Conservation (phyloP, 2,329 filamentous ascomycete species). For the Incumbomyces lentus region DNA sequence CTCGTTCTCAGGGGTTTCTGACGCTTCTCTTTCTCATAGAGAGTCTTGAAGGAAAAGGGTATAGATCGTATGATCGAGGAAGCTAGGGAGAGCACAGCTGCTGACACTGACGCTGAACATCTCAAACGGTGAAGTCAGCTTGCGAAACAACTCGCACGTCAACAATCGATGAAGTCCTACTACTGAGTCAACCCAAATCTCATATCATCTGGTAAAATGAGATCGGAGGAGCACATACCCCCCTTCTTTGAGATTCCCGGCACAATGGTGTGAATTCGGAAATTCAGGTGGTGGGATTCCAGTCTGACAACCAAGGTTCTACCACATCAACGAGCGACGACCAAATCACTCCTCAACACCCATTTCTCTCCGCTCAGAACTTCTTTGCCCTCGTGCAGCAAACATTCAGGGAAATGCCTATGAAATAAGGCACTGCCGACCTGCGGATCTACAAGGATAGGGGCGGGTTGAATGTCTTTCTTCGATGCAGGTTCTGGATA, state of each 20-base stretch:
- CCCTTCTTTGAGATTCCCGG: too few species aligned
- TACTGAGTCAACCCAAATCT: too few species aligned
- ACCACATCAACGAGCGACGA: constrained; percentile 28
- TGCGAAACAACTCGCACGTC: too few species aligned
- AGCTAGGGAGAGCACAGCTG: constrained; percentile 71
- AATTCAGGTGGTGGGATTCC: too few species aligned
- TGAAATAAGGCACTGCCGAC: constrained; percentile 80
- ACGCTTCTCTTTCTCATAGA: constrained; percentile 40
- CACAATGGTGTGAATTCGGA: too few species aligned
- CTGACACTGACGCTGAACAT: constrained; percentile 67
- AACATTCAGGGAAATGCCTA: constrained; percentile 78
- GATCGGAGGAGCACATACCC: too few species aligned
- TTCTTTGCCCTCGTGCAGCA: constrained; percentile 77
- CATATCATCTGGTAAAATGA: too few species aligned
- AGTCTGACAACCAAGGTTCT: not conserved
- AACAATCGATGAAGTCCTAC: too few species aligned
- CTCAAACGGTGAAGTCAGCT: constrained; percentile 32
- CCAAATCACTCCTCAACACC: constrained; percentile 74
- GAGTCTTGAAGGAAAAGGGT: constrained; percentile 74
- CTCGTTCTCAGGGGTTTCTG: not conserved
- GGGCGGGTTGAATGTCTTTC: constrained; percentile 33
- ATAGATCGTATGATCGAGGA: constrained; percentile 91
- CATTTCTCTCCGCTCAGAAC: constrained; percentile 78
- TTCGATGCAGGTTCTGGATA: constrained; percentile 55
- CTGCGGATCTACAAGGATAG: constrained; percentile 63